Conservation (phyloP, 179 eudicot genomes). For the Silene coronaria region DNA sequence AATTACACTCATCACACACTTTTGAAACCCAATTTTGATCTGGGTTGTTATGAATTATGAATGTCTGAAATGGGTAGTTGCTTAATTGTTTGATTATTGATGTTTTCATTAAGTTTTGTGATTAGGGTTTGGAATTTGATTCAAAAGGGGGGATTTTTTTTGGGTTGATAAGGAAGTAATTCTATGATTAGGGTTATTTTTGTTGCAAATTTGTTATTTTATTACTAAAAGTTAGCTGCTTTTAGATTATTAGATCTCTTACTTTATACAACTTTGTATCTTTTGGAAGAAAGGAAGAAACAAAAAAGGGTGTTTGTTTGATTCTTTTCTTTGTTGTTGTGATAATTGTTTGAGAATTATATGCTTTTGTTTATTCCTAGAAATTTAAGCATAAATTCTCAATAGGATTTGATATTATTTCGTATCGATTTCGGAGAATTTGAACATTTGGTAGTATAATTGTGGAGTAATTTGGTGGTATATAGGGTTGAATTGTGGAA, state of each 20-base stretch:
- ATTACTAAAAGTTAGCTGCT: not conserved
- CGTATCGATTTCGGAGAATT: not conserved
- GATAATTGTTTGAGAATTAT: constrained; percentile 2
- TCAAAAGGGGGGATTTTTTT: not conserved
- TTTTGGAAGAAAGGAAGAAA: constrained; percentile 14
- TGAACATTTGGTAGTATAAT: not conserved
- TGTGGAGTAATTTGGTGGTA: constrained; percentile 4
- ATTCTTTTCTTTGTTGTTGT: constrained; percentile 23
- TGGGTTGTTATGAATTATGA: not conserved
- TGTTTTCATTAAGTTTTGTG: constrained; percentile 10
- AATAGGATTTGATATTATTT: not conserved
- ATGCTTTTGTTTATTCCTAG: constrained; percentile 1
- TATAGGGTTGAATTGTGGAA: not conserved
- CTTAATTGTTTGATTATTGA: constrained; percentile 12
- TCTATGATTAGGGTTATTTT: not conserved
- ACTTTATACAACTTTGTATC: constrained; percentile 28
- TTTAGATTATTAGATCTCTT: constrained; percentile 28
- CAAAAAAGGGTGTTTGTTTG: not conserved
- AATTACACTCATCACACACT: constrained; percentile 12
- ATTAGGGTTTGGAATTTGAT: constrained; percentile 23
- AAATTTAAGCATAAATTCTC: constrained; percentile 17
- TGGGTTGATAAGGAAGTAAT: not conserved
- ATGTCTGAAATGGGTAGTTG: constrained; percentile 4
- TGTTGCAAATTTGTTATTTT: not conserved
- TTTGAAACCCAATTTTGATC: constrained; percentile 15